Base-by-base conservation (phyloP, 176 grass and related monocot genomes). In the Oryza nivara region DNA sequence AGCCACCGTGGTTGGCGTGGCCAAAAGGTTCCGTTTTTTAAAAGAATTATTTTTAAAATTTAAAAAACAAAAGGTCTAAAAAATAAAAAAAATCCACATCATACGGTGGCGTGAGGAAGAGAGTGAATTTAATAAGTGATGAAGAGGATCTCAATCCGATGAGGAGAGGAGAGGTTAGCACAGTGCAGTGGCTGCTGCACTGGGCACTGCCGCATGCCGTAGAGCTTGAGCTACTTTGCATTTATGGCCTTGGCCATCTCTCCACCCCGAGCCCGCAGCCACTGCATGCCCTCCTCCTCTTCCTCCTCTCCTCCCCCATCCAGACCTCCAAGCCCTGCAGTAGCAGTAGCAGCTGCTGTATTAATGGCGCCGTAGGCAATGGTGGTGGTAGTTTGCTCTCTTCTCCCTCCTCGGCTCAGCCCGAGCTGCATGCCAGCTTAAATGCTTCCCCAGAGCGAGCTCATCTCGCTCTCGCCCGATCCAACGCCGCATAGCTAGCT, bases 341-440 rank as follows among this genome's bases (percentile, higher is more conserved):
- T 20, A 74, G 73, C 64, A 83, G 35, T 36, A 36, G 35, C 64
- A 83, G 63, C 70, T 76, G 54, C 65, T 19, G 79, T 80, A 87
- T 91, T 91, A 91, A 91, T 91, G 89, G 89, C 70, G 89, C 63
- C 70, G 85, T 84, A 91, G 88, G 70, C 36, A 49, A 43, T 9
- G 41, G 41, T 2, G 9, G 6, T 40, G 38, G 38, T 5, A 40
- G 5, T 2, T 19, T 17, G 7, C 7, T 41, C 40, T 73, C 44
- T 34, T 69, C 72, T 41, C 13, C 60, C 72, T 34, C 72, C 56
- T 52, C 65, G 40, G 51, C 56, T 66, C 65, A 49, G 28, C 11
- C 64, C 75, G 0, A 30, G 70, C 75, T 45, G 10, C 47, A 1
- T 45, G 10, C 47, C 14, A 15, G 49, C 48, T 71, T 89, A 89